Conservation (phyloP, 495 filamentous ascomycete species). For the Bacidia gigantensis region DNA sequence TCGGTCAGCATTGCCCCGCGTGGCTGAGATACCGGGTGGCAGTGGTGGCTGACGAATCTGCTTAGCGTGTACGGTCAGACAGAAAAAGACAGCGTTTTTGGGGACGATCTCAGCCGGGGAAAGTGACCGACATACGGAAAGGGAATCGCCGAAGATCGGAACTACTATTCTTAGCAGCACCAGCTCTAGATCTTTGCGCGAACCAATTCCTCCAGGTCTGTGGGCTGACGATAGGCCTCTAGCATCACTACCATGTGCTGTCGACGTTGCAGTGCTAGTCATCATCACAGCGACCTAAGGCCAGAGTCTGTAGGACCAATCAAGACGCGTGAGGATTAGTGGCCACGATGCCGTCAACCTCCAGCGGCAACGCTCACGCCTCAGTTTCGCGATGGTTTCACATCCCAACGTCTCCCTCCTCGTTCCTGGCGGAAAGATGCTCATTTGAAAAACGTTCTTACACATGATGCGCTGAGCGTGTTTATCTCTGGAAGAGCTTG, state of each 20-base stretch:
- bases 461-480: neutral
- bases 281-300: neutral
- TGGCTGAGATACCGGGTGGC: neutral
- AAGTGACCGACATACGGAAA: too few relatives aligned
- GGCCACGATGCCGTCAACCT: neutral
- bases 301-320: neutral
- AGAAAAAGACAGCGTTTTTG: too few relatives aligned
- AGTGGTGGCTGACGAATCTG: neutral
- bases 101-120: too few relatives aligned
- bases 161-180: too few relatives aligned
- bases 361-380: neutral
- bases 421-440: neutral
- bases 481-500: neutral
- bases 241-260: neutral
- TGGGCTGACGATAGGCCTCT: too few relatives aligned
- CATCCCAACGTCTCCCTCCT: neutral
- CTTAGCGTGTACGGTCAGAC: too few relatives aligned
- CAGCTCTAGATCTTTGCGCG: neutral
- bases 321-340: neutral
- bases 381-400: conserved; percentile 1
- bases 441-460: neutral
- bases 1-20: neutral
- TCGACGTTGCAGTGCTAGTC: neutral
- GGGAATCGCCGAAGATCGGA: too few relatives aligned
- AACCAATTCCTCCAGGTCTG: too few relatives aligned